Base-by-base conservation (phyloP, 148 eudicot species). In the Camellia granthamiana region DNA sequence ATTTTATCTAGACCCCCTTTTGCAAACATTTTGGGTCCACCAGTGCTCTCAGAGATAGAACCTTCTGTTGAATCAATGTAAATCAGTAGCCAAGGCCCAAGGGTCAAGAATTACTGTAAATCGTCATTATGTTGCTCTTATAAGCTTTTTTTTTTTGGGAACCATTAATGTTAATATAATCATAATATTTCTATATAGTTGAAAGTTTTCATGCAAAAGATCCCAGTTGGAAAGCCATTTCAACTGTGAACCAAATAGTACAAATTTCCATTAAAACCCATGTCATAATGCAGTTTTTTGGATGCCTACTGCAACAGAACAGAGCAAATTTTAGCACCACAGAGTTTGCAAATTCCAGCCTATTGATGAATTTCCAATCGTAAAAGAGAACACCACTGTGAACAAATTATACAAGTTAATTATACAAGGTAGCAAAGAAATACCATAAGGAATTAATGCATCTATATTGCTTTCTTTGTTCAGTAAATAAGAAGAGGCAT, bases 391-490 rank as follows among this genome's bases (percentile, higher is more conserved):
- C 64, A 23, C 55, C 30, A 1, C 58, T 12, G 38, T 74, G 41
- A 74, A 12, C 44, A 23, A 23, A 73, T 46, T 38, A 18, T 42
- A 65, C 38, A 1, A 30, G 38, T 1, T 30, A 30, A 30, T 30
- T 30, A 30, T 19, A 51, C 7, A 72, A 19, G 38, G 55, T n/a
- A 51, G 7, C 47, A 51, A 18, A 41, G 65, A 51, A 77, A 15
- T 77, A 47, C 42, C 52, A 77, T 64, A 46, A 77, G 55, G 16
- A 30, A 77, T 49, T 64, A 16, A 52, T 2, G n/a, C 41, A 76
- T 60, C 30, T n/a, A 38, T 12, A 64, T 46, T 23, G 3, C 55
- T 14, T 63, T 23, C n/a, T 46, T 19, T 19, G 46, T 15, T 69
- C 9, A 69, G 54, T 0, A 5, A 69, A 44, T 68, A 43, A 69